Evolutionary conservation across 139 green algal genomes (phyloP), one percentile per base, ranked within the genome.

Genomic region (Axilococcus clingmanii): DNA sequence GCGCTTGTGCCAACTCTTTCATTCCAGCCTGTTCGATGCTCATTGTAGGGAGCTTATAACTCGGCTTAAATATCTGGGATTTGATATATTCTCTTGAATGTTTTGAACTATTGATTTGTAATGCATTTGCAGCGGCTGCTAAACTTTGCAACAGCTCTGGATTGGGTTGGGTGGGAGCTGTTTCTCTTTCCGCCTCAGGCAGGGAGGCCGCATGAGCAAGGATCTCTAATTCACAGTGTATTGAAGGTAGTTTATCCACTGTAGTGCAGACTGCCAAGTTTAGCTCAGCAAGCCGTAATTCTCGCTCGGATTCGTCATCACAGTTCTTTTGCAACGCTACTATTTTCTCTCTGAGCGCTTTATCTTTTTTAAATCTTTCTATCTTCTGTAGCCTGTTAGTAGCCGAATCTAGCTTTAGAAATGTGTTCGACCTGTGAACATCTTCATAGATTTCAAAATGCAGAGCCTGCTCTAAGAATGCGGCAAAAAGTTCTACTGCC

Each of bases 1-100:
- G 17, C 23, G 35, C 65, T 48, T 23, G 45, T 60, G 14, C 23
- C 17, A 74, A 15, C 52, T 73, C 59, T 11, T 34, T 30, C 27
- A 57, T 31, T 2, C 66, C 57, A 34, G 35, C 45, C 62, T 77
- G 34, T 38, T 77, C 57, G 12, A 79, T 52, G n/a, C 4, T 89
- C 37, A 88, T 66, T 0, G 77, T 89, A 16, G 86, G 83, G 45
- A 89, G 47, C n/a, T 52, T 71, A 51, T 93, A 74, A 40, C 55
- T 65, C 15, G 86, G 86, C 25, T 69, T 63, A 43, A 95, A 94
- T 27, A 95, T 82, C 30, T 71, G 41, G 0, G 31, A 32, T 4
- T 40, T 40, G 20, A 83, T 5, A 33, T 33, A 20, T 17, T 61
- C 46, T 5, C 60, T 38, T 25, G 20, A 33, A 50, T 45, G 20